These are phyloP conservation scores for Gossypium mustelinum DNA, from an alignment of 345 rosid genomes.

Conservation along the genomic window DNA sequence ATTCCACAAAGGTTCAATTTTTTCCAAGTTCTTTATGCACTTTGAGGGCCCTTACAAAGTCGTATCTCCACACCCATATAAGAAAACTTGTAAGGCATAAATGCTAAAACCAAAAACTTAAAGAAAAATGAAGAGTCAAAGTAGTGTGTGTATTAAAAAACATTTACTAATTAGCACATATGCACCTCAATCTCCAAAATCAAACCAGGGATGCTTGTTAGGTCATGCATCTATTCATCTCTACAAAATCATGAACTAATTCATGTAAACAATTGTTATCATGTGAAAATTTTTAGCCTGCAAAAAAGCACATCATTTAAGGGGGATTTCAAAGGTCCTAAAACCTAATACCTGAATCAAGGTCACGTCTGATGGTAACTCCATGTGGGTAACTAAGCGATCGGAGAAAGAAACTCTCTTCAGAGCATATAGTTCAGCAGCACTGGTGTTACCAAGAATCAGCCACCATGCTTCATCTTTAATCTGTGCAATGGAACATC, in stretches of 20 bases:
- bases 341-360: conserved; percentile 66
- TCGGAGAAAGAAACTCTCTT: conserved; percentile 83
- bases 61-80: background rate
- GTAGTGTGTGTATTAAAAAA: background rate
- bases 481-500: conserved; percentile 36
- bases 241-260: background rate
- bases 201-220: background rate
- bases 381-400: conserved; percentile 64
- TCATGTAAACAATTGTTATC: background rate
- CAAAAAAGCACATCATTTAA: background rate
- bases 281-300: background rate
- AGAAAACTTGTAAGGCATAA: background rate
- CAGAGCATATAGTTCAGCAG: conserved; percentile 70
- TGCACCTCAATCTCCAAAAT: background rate
- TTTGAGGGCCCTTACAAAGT: background rate
- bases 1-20: too few species aligned
- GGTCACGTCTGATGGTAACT: conserved; percentile 51
- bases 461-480: conserved; percentile 99
- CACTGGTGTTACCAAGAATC: conserved; percentile 65
- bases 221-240: background rate
- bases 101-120: background rate
- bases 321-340: background rate
- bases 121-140: background rate
- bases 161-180: background rate
- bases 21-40: background rate